phyloP scores from a whole-genome alignment of 176 grass and related monocot genomes.

The Triticum urartu region DNA sequence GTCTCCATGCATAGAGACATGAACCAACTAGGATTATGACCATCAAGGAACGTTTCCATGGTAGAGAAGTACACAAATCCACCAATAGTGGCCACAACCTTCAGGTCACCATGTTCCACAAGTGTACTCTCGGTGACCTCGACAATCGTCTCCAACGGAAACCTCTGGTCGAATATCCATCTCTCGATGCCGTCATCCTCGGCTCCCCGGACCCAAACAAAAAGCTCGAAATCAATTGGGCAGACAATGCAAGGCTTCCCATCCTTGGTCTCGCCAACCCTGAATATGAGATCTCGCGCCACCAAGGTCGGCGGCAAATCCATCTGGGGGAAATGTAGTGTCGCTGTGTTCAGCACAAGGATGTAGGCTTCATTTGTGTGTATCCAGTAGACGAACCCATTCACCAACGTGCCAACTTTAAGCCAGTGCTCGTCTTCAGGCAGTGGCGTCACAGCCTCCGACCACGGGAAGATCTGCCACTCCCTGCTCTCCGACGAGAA shows the following conservation, averaged over 20 bases:
- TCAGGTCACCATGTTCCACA: not conserved
- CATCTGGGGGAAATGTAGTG: not conserved
- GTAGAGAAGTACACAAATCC: not conserved
- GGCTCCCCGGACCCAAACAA: not conserved
- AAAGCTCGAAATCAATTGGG: not conserved
- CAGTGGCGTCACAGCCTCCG: not conserved
- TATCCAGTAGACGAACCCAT: not conserved
- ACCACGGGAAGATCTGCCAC: conserved; percentile 9
- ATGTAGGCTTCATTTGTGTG: not conserved
- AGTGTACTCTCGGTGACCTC: not conserved
- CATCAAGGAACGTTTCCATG: not conserved
- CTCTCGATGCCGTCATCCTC: not conserved
- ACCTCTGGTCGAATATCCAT: not conserved
- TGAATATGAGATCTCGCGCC: not conserved
- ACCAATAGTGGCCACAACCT: not conserved
- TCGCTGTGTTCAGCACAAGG: not conserved
- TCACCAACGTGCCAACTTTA: not conserved
- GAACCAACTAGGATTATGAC: not conserved
- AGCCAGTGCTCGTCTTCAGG: not conserved
- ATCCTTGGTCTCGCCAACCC: not conserved
- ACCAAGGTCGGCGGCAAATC: not conserved
- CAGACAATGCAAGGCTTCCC: not conserved
- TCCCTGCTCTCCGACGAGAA: not conserved
- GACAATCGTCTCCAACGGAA: not conserved
- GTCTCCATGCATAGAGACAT: not conserved